Evolutionary conservation across 2,329 filamentous ascomycete species (phyloP), one percentile per base, ranked within the genome.

Genomic region (Ophiostoma ulmi): DNA sequence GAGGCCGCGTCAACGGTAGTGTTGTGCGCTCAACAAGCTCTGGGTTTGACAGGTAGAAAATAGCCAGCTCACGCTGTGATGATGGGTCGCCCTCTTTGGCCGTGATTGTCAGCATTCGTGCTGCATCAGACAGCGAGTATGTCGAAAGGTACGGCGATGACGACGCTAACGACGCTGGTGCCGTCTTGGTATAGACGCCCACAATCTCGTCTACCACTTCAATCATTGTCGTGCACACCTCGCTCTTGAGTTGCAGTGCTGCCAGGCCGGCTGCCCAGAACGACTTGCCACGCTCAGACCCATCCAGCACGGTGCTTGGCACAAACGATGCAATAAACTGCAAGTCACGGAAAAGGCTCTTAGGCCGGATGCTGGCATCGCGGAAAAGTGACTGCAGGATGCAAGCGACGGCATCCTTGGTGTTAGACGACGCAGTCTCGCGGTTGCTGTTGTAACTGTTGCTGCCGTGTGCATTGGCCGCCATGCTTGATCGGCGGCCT

Each of bases 211-310:
- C 83, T 5, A 83, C 83, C 75, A 87, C 87, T 76, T 89, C 87
- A 35, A 90, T 89, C 88, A 79, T 97, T 69, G 91, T 92, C 66
- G 89, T 87, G 79, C 92, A 94, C 5, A 95, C 89, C 74, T 97
- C 93, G 74, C 92, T 89, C 79, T 97, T 98, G 69, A 97, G 85
- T 48, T 89, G 88, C n/a, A 97, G 83, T 1, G 94, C 93, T 0
- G 95, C 94, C 6, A 97, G 85, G 0, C 92, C 93, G 36, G 93
- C 91, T 76, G 97, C 92, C 87, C 93, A 92, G 78, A 98, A 98
- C 0, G 94, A 92, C 75, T 93, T 95, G 68, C 86, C 88, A 2
- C 83, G 83, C 58, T 89, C 88, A 0, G 86, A 86, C 74, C 84
- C 85, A 75, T 91, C 88, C 8, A 91, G 80, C 1, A 88, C 80